These are phyloP conservation scores for Suillus sp. DNA, from an alignment of 768 basidiomycete genomes.

Conservation along the genomic window DNA sequence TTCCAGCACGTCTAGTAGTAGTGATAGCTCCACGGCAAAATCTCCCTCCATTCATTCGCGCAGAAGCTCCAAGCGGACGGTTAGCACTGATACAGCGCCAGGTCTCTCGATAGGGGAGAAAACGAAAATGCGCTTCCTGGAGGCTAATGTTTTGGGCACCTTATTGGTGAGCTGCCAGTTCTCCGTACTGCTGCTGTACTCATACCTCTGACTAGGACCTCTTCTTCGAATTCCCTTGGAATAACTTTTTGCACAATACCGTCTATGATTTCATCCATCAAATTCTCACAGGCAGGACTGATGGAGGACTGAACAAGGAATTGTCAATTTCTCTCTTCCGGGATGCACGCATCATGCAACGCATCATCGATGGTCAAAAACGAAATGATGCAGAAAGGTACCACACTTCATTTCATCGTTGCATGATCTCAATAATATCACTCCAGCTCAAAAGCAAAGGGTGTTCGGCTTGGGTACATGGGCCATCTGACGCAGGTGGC, in stretches of 20 bases:
- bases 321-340: constrained; percentile 82
- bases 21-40: constrained; percentile 30
- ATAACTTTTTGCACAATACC: constrained; percentile 96
- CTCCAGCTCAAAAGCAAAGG: constrained; percentile 67
- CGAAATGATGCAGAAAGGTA: constrained; percentile 78
- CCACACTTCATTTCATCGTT: constrained; percentile 21
- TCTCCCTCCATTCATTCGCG: constrained; percentile 50
- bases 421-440: constrained; percentile 15
- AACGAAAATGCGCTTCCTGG: constrained; percentile 77
- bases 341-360: constrained; percentile 81
- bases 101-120: constrained; percentile 71
- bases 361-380: constrained; percentile 85
- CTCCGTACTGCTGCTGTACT: constrained; percentile 4
- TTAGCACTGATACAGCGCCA: constrained; percentile 33
- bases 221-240: constrained; percentile 96
- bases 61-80: constrained; percentile 53
- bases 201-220: constrained; percentile 59
- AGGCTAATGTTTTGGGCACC: constrained; percentile 70
- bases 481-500: constrained; percentile 94
- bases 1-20: constrained; percentile 33
- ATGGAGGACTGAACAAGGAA: constrained; percentile 81
- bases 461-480: constrained; percentile 91
- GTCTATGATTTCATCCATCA: constrained; percentile 97
- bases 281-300: constrained; percentile 85
- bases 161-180: constrained; percentile 63